phyloP scores from a whole-genome alignment of 2,329 filamentous ascomycete species.

The Trichoderma arundinaceum region DNA sequence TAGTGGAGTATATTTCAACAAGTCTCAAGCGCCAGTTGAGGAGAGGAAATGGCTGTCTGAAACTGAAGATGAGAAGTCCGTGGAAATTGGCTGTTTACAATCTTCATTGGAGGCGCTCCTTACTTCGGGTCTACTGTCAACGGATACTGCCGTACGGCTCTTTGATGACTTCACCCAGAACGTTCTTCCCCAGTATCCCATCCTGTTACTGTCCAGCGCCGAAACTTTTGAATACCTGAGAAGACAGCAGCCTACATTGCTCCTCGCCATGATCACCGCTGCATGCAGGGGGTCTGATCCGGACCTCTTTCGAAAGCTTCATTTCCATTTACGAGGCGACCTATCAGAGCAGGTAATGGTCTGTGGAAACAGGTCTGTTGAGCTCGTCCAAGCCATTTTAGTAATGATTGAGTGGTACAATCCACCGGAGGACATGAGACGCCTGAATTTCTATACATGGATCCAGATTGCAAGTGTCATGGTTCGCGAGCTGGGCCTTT shows the following conservation, averaged over 20 bases:
- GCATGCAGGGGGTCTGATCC: constrained; percentile 4
- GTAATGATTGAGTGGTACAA: constrained; percentile 18
- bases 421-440: neutral
- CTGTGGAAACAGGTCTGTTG: neutral
- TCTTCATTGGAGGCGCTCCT: neutral
- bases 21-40: neutral
- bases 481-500: neutral
- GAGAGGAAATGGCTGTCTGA: neutral
- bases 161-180: neutral
- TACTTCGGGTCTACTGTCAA: neutral
- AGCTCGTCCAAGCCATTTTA: neutral
- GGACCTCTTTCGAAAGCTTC: constrained; percentile 5
- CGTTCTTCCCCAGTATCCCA: neutral
- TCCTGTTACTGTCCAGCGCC: neutral
- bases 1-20: neutral
- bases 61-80: neutral
- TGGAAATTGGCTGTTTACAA: too few relatives aligned
- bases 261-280: neutral
- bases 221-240: neutral
- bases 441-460: neutral
- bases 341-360: constrained; percentile 9
- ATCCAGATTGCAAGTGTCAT: constrained; percentile 1
- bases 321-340: neutral
- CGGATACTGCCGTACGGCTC: neutral
- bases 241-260: neutral